Percentiles rank a stretch among this genome's conserved stretches.
phyloP scores from a whole-genome alignment of 805 yeast species.

The Teunomyces gatunensis region DNA sequence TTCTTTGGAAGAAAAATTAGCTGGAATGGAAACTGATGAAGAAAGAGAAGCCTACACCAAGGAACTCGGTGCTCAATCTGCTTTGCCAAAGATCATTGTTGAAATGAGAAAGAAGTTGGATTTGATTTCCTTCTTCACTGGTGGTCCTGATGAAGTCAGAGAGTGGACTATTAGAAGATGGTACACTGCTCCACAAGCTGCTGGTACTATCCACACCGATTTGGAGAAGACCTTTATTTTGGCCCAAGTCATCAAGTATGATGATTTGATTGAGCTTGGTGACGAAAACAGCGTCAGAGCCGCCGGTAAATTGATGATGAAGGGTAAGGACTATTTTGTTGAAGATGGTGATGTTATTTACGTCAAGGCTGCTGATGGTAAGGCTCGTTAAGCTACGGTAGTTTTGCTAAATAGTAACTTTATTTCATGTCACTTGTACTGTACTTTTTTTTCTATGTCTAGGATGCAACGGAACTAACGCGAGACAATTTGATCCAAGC shows the following conservation, averaged over 20 bases:
- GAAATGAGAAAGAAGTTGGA: conserved; percentile 85
- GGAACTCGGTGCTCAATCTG: conserved; percentile 68
- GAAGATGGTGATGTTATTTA: conserved; percentile 93
- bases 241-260: conserved; percentile 88
- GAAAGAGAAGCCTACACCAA: conserved; percentile 77
- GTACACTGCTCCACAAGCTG: conserved; percentile 97
- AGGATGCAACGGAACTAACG: neutral
- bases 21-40: conserved; percentile 81
- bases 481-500: neutral
- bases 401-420: neutral
- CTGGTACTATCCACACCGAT: conserved; percentile 96
- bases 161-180: conserved; percentile 97
- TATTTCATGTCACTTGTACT: neutral
- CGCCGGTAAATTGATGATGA: conserved; percentile 83
- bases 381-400: conserved; percentile 45
- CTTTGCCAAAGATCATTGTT: conserved; percentile 81
- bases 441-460: neutral
- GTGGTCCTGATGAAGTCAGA: conserved; percentile 94
- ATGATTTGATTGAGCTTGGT: conserved; percentile 64
- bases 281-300: conserved; percentile 84
- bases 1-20: conserved; percentile 85
- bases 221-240: conserved; percentile 91
- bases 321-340: conserved; percentile 93
- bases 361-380: conserved; percentile 94
- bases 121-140: conserved; percentile 91